phyloP scores from a whole-genome alignment of 2,329 filamentous ascomycete species.

The Emergomyces africanus region DNA sequence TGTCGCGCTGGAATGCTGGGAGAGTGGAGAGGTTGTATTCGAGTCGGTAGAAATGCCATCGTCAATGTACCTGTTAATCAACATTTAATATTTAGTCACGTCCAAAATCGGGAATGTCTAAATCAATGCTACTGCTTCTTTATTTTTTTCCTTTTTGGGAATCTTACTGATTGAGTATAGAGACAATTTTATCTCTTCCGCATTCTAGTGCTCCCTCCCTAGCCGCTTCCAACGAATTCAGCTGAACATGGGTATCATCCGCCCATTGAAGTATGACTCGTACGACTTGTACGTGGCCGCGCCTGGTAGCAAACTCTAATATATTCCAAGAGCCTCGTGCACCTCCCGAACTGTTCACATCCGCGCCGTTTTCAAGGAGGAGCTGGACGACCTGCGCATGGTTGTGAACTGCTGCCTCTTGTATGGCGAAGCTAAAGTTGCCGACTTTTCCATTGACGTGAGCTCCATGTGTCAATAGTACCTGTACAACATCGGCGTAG shows the following conservation, averaged over 20 bases:
- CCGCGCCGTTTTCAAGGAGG: neutral
- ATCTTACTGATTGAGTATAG: neutral
- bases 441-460: slow-evolving; percentile 11
- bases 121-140: no score
- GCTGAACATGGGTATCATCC: neutral
- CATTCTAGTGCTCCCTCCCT: neutral
- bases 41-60: no score
- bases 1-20: no score
- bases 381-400: neutral
- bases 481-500: slow-evolving; percentile 16
- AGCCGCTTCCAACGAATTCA: neutral
- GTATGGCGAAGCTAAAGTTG: neutral
- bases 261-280: neutral
- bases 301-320: neutral
- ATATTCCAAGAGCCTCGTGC: neutral
- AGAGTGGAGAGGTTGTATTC: no score
- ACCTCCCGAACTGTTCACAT: neutral
- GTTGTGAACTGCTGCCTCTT: neutral
- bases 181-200: neutral
- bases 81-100: neutral
- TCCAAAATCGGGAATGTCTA: neutral
- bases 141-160: neutral
- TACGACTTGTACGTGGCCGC: neutral
- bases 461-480: slow-evolving; percentile 18
- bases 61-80: no score